Evolutionary conservation across 2,329 filamentous ascomycete species (phyloP).

Genomic region (Aspergillus ibericus): DNA sequence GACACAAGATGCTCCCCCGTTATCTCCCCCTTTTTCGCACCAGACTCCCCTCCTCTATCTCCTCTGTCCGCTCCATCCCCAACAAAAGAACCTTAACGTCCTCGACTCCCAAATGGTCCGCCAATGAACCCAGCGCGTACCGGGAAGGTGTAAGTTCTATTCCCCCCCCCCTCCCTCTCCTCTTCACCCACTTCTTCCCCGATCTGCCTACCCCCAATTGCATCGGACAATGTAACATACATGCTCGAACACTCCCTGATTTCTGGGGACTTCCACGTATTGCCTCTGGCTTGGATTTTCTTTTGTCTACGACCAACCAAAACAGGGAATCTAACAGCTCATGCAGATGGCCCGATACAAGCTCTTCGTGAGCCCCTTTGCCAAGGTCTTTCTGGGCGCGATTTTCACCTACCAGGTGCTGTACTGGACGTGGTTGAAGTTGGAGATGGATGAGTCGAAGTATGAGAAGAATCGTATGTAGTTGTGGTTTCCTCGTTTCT

Average conservation of each 20-base stretch:
- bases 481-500: conserved; percentile 1
- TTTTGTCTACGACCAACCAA: no score
- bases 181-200: no score
- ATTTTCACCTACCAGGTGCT: conserved; percentile 51
- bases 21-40: background rate
- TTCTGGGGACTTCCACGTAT: no score
- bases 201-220: no score
- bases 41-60: conserved; percentile 11
- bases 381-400: conserved; percentile 50
- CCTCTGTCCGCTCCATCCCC: conserved; percentile 16
- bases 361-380: conserved; percentile 44
- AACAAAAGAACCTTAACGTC: conserved; percentile 2
- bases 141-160: conserved; percentile 30
- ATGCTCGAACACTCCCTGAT: no score
- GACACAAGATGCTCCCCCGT: background rate
- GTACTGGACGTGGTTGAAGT: conserved; percentile 50
- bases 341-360: conserved; percentile 42
- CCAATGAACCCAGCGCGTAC: conserved; percentile 18
- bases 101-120: conserved; percentile 2
- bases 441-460: conserved; percentile 49
- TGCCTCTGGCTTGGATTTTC: no score
- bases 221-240: no score
- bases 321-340: background rate
- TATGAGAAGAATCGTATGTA: conserved; percentile 42
- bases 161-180: background rate